Evolutionary conservation across 2,329 filamentous ascomycete species (phyloP), one percentile per base, ranked within the genome.

Genomic region (Microdochium trichocladiopsis): DNA sequence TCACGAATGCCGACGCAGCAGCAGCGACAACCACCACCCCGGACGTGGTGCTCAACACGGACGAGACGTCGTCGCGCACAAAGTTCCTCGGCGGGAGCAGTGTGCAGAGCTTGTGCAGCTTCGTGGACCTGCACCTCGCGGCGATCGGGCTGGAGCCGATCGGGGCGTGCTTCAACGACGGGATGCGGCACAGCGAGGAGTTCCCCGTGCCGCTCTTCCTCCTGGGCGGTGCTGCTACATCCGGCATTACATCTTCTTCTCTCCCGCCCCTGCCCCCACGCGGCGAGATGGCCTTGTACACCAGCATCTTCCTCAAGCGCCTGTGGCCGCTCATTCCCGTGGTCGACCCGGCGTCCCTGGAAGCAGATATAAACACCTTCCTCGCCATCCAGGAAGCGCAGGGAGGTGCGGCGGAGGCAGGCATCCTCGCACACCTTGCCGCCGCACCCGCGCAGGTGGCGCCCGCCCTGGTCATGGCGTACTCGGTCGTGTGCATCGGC

Each of bases 161-260:
- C 3, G 54, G 56, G 16, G 52, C 56, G n/a, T 53, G 52, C 11
- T 63, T 63, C 43, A 53, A 53, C 12, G 51, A 56, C 43, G 60
- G 61, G 2, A 63, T 63, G 56, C 55, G 55, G 21, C 55, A 58
- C 31, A 56, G 56, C 12, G 60, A 61, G 36, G 59, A 62, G 41
- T 60, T 58, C n/a, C 48, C 51, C 8, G 31, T 62, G 2, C 56
- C 60, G 1, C 48, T 62, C 1, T 48, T 37, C 5, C 41, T n/a
- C n/a, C n/a, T n/a, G n/a, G n/a, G n/a, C n/a, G n/a, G n/a, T n/a
- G n/a, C n/a, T n/a, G n/a, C n/a, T n/a, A n/a, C n/a, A n/a, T n/a
- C n/a, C n/a, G n/a, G n/a, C n/a, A n/a, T n/a, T n/a, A n/a, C n/a
- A n/a, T n/a, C 50, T 5, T 47, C 6, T 37, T 16, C 52, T 3